Evolutionary conservation across 441 rosid species (phyloP).

Genomic region (Syzygium syzygioides): DNA sequence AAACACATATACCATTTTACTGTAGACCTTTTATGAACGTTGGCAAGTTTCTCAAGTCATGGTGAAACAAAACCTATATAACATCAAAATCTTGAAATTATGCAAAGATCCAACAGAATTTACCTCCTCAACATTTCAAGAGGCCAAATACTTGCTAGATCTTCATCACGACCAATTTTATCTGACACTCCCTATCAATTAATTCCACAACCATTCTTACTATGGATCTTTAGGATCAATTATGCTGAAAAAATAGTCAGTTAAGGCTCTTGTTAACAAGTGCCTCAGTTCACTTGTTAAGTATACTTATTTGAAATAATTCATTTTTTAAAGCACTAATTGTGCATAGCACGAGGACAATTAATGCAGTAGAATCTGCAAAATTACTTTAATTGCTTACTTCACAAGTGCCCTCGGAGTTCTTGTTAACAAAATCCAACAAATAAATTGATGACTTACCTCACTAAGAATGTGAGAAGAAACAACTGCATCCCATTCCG

Average conservation of each 20-base stretch:
- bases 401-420: background rate
- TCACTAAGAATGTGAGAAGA: conserved; percentile 94
- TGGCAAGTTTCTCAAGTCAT: background rate
- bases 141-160: conserved; percentile 60
- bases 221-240: background rate
- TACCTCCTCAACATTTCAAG: conserved; percentile 85
- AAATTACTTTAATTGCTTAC: background rate
- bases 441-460: conserved; percentile 24
- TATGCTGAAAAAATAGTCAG: background rate
- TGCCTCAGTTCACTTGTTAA: background rate
- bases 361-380: background rate
- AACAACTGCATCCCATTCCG: conserved; percentile 97
- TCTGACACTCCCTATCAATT: conserved; percentile 43
- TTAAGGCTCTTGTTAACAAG: background rate
- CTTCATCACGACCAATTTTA: conserved; percentile 36
- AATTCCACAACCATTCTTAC: conserved; percentile 12
- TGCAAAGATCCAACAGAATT: background rate
- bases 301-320: background rate
- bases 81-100: background rate
- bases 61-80: background rate
- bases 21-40: background rate
- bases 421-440: background rate
- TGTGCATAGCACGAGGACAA: background rate
- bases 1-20: background rate
- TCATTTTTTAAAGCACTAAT: background rate